Evolutionary conservation across 352 stramenopile genomes (phyloP).

Genomic region (Salisapilia sapeloensis): DNA sequence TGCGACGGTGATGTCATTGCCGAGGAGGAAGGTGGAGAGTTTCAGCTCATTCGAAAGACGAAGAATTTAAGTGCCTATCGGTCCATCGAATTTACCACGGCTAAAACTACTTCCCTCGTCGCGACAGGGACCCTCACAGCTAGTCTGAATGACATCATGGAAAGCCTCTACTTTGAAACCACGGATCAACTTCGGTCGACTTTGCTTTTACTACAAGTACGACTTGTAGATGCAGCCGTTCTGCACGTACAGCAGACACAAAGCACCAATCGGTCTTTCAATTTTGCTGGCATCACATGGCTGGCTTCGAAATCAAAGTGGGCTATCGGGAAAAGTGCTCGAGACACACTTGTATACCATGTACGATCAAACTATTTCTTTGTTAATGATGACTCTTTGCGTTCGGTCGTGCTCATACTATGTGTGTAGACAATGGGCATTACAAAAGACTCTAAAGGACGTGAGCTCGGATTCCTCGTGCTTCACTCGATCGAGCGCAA

Average conservation of each 20-base stretch:
- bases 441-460: conserved; percentile 21
- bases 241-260: conserved; percentile 18
- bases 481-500: conserved; percentile 38
- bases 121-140: too few relatives aligned
- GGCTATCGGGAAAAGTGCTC: conserved; percentile 18
- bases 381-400: too few relatives aligned
- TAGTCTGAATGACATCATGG: conserved; percentile 25
- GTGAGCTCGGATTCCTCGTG: conserved; percentile 28
- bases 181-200: conserved; percentile 19
- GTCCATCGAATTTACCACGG: too few relatives aligned
- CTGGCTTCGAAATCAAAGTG: conserved; percentile 13
- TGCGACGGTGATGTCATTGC: too few relatives aligned
- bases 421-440: conserved; percentile 37
- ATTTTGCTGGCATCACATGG: conserved; percentile 32
- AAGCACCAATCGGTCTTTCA: conserved; percentile 12
- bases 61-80: too few relatives aligned
- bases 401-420: too few relatives aligned
- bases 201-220: conserved; percentile 22
- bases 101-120: too few relatives aligned
- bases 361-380: too few relatives aligned
- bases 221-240: conserved; percentile 18
- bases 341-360: conserved; percentile 24
- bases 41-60: too few relatives aligned
- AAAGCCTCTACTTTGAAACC: conserved; percentile 24
- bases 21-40: too few relatives aligned